Evolutionary conservation across 768 basidiomycete species (phyloP), one percentile per base, ranked within the genome.

Genomic region (Lyophyllum atratum): DNA sequence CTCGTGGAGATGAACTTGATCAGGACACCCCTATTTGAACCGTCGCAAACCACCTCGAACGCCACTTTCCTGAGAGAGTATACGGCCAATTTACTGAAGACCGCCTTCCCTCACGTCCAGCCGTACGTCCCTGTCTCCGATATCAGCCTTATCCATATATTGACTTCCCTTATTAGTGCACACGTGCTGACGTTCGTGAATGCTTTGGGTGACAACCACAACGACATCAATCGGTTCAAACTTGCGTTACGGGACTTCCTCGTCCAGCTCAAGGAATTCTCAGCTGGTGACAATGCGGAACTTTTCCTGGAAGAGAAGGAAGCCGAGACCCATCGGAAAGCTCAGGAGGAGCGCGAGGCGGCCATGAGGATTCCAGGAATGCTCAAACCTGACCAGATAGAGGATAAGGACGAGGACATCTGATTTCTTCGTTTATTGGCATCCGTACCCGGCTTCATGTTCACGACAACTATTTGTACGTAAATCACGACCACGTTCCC

Each of bases 281-380:
- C 93, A 3, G 71, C 73, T 6, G 92, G 89, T 5, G 95, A 97
- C 67, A 95, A 96, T 61, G 77, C 94, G 9, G 97, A 98, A 62
- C 78, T 98, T 34, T 98, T 81, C 76, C 78, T 93, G 63, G 96
- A 98, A 67, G 97, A 98, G 74, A 96, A 94, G 74, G 95, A 98
- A 70, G 82, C 84, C 3, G 96, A 96, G 72, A 79, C 81, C 21
- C 83, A 87, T 68, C 80, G 77, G 70, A 89, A 91, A 75, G 86
- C 85, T 0, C 85, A 90, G 62, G 90, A 86, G 58, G 95, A 97
- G 74, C 88, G 88, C 51, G 85, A 94, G 75, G 83, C 89, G 34
- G 94, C 95, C 24, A 90, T 92, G 82, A 85, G 92, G 63, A 93
- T 98, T 58, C 96, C 95, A n/a, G 97, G 97, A 39, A 91, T 98